phyloP scores from a whole-genome alignment of 495 filamentous ascomycete genomes.

The Aspergillus campestris region DNA sequence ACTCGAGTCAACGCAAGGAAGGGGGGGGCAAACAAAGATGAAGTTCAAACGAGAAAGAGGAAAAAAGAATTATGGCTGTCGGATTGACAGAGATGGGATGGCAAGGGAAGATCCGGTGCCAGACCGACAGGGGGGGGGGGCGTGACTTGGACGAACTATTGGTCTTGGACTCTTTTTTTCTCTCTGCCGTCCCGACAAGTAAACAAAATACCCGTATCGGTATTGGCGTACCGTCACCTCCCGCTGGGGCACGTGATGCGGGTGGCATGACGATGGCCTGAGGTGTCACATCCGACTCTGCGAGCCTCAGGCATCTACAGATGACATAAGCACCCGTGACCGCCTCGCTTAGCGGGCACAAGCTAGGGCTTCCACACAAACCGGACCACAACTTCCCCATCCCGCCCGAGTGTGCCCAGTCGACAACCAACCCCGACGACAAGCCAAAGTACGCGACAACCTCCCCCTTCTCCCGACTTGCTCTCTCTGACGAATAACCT shows the following conservation, averaged over 20 bases:
- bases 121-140: constrained; percentile 8
- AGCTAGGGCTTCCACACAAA: constrained; percentile 37
- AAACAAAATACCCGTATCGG: constrained; percentile 18
- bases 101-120: constrained; percentile 13
- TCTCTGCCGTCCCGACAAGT: constrained; percentile 1
- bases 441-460: constrained; percentile 37
- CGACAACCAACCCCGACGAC: constrained; percentile 38
- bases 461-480: constrained; percentile 14
- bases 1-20: constrained; percentile 4
- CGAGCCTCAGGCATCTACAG: constrained; percentile 4
- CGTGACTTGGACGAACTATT: constrained; percentile 11
- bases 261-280: background rate
- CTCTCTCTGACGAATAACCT: constrained; percentile 20
- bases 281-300: background rate
- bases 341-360: constrained; percentile 4
- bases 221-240: constrained; percentile 12
- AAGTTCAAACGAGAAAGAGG: constrained; percentile 2
- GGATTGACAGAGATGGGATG: constrained; percentile 4
- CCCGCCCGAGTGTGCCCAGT: constrained; percentile 31
- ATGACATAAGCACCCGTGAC: constrained; percentile 21
- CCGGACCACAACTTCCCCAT: constrained; percentile 28
- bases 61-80: background rate
- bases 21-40: no score
- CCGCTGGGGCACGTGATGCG: background rate
- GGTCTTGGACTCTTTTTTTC: constrained; percentile 4